Percentiles rank a stretch among this genome's conserved stretches.
These are phyloP conservation scores for Chimonanthus salicifolius DNA, from an alignment of 164 flowering plant genomes.

Conservation along the genomic window DNA sequence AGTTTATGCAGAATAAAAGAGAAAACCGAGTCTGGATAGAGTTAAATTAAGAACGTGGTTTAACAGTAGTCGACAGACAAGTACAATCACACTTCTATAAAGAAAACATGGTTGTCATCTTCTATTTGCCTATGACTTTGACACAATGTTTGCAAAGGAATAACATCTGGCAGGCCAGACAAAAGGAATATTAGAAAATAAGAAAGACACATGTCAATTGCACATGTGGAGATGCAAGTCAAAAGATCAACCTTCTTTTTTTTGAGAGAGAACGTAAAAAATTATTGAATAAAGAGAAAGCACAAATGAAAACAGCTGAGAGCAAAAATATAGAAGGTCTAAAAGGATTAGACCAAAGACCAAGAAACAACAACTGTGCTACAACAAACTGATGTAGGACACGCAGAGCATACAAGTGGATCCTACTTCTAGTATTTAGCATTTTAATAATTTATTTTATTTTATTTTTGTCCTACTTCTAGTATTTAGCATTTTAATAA, in stretches of 20 bases:
- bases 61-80: slow-evolving; percentile 4
- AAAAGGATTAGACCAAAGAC: too few relatives aligned
- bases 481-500: background rate
- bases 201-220: background rate
- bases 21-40: background rate
- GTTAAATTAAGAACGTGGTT: background rate
- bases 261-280: too few relatives aligned
- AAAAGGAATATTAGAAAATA: slow-evolving; percentile 5
- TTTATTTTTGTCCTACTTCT: background rate
- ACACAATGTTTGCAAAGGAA: background rate
- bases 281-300: too few relatives aligned
- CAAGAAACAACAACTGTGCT: too few relatives aligned
- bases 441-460: background rate
- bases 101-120: background rate
- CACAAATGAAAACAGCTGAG: too few relatives aligned
- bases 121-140: background rate
- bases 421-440: background rate
- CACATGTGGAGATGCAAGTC: background rate
- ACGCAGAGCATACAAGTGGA: background rate
- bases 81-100: slow-evolving; percentile 1
- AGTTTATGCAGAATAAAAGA: background rate
- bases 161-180: background rate
- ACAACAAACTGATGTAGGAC: background rate
- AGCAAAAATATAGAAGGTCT: too few relatives aligned
- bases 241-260: background rate